Evolutionary conservation across 2,329 filamentous ascomycete genomes (phyloP).

Genomic region (Cladosporium sp.): DNA sequence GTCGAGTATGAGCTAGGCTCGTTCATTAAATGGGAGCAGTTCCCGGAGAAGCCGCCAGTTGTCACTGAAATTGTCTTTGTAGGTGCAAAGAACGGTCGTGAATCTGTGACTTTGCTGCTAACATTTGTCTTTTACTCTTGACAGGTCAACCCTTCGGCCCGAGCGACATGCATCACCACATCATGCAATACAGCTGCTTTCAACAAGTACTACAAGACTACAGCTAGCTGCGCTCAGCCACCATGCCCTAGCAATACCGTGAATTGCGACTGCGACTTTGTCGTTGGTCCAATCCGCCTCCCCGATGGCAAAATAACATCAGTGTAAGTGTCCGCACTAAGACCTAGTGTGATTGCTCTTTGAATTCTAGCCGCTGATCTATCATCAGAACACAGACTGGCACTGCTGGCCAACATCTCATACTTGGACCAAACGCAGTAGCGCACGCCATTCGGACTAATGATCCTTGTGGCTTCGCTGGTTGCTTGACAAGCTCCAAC

Average conservation of each 20-base stretch:
- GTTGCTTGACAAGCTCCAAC: constrained; percentile 18
- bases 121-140: not conserved
- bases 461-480: constrained; percentile 17
- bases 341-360: not conserved
- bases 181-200: constrained; percentile 27
- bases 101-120: not conserved
- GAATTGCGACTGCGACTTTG: constrained; percentile 27
- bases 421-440: constrained; percentile 24
- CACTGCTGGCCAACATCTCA: constrained; percentile 25
- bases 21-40: constrained; percentile 24
- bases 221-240: constrained; percentile 19
- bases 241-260: constrained; percentile 29
- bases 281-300: constrained; percentile 25
- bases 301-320: constrained; percentile 22
- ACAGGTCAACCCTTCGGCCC: constrained; percentile 19
- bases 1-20: constrained; percentile 25
- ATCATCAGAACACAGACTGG: constrained; percentile 23
- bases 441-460: constrained; percentile 21
- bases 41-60: constrained; percentile 18
- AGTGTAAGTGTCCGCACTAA: constrained; percentile 20
- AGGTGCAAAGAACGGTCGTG: not conserved
- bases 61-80: constrained; percentile 23
- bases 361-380: not conserved
- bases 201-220: constrained; percentile 22
- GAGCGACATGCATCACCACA: constrained; percentile 27